These are phyloP conservation scores for Apiospora sp. DNA, from an alignment of 2,329 filamentous ascomycete genomes.

Conservation along the genomic window DNA sequence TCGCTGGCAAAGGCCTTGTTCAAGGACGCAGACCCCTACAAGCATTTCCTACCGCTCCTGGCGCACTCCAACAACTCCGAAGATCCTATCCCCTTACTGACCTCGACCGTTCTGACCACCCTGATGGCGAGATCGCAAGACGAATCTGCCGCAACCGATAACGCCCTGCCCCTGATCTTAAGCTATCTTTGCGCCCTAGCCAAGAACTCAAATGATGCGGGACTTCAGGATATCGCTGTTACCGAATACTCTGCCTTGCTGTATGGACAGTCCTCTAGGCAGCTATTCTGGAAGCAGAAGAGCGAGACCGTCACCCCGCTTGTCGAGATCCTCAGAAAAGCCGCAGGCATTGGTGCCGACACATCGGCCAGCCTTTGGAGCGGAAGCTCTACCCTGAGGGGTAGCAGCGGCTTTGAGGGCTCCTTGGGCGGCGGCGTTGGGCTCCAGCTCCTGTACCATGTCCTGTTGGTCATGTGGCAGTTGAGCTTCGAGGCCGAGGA, in stretches of 20 bases:
- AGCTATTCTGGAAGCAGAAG: constrained; percentile 90
- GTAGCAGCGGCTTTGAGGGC: constrained; percentile 68
- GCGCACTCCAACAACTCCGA: constrained; percentile 76
- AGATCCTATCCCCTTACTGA: constrained; percentile 87
- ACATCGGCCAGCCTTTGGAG: constrained; percentile 69
- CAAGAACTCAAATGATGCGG: constrained; percentile 80
- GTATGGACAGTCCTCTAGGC: constrained; percentile 75
- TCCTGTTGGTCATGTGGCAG: constrained; percentile 94
- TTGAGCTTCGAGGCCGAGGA: constrained; percentile 89
- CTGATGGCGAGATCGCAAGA: constrained; percentile 76
- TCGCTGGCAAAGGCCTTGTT: constrained; percentile 79
- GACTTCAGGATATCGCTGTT: constrained; percentile 93
- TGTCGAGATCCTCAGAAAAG: constrained; percentile 81
- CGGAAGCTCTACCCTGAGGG: constrained; percentile 57
- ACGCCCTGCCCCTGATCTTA: constrained; percentile 81
- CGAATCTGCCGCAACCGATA: constrained; percentile 69
- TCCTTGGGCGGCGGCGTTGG: constrained; percentile 82
- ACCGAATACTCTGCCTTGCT: constrained; percentile 89
- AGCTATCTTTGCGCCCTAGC: constrained; percentile 85
- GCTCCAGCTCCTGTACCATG: constrained; percentile 91
- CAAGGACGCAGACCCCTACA: constrained; percentile 79
- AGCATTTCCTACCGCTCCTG: constrained; percentile 84
- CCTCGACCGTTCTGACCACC: constrained; percentile 84
- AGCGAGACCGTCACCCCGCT: constrained; percentile 85
- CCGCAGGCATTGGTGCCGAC: constrained; percentile 74